Conservation (phyloP, 73 alveolate genomes). For the Tetrahymena elliotti region DNA sequence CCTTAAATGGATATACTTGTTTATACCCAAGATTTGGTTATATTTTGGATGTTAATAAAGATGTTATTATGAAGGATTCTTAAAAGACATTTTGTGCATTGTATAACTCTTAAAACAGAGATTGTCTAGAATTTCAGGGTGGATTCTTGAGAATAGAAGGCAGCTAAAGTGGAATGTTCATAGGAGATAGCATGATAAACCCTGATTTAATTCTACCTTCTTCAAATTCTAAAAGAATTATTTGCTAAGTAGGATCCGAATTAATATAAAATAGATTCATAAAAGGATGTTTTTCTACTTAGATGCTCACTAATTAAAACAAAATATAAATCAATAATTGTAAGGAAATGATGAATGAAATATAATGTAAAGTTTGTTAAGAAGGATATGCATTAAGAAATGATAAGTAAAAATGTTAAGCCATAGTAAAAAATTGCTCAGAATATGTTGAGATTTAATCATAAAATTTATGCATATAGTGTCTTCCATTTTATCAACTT, state of each 20-base stretch:
- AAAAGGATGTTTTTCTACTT: neutral
- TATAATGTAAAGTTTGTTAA: neutral
- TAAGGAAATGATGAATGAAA: neutral
- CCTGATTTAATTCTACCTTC: neutral
- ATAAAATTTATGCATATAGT: neutral
- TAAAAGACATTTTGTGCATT: neutral
- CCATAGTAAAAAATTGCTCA: neutral
- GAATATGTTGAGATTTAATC: neutral
- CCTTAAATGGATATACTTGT: neutral
- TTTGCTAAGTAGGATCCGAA: neutral
- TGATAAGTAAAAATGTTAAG: neutral
- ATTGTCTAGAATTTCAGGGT: neutral
- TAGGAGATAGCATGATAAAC: neutral
- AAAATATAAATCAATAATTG: neutral
- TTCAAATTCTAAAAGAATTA: neutral
- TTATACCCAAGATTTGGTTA: neutral
- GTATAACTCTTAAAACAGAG: neutral
- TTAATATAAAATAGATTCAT: neutral
- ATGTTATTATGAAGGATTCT: neutral
- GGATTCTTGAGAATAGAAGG: neutral
- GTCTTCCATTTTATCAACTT: neutral
- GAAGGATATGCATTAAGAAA: neutral
- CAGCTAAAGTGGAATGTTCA: neutral
- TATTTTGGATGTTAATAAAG: neutral
- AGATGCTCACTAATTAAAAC: neutral